These are phyloP conservation scores for Botrytis galanthina DNA, from an alignment of 2,329 filamentous ascomycete species.

Conservation along the genomic window DNA sequence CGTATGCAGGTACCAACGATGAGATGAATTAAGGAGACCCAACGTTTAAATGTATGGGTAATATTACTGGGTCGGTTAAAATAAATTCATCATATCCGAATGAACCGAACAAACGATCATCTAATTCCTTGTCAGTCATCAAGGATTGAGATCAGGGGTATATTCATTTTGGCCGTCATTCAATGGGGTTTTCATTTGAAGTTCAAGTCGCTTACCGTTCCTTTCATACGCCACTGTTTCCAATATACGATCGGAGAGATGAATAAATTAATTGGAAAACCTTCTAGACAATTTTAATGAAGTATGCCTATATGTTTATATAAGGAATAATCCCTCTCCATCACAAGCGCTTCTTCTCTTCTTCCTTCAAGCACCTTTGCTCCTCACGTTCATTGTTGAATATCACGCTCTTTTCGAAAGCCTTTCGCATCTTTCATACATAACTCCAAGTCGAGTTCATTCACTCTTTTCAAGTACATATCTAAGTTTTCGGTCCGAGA, in stretches of 20 bases:
- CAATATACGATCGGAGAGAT: constrained; percentile 10
- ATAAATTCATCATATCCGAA: neutral
- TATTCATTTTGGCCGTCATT: neutral
- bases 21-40: constrained; percentile 3
- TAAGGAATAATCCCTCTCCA: neutral
- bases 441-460: constrained; percentile 15
- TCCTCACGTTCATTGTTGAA: constrained; percentile 16
- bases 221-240: constrained; percentile 16
- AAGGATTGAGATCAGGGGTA: constrained; percentile 7
- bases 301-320: constrained; percentile 8
- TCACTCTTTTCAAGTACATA: constrained; percentile 12
- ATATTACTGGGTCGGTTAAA: neutral
- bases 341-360: neutral
- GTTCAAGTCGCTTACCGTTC: constrained; percentile 8
- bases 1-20: neutral
- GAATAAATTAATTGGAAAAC: constrained; percentile 6
- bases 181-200: neutral
- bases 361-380: constrained; percentile 18
- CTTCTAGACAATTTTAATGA: neutral
- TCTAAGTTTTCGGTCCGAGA: constrained; percentile 10
- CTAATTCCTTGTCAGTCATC: constrained; percentile 6
- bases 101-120: neutral
- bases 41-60: neutral
- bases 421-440: neutral
- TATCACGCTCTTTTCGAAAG: constrained; percentile 13